phyloP scores from a whole-genome alignment of 192 early-diverging fungal species.

The Podila horticola region DNA sequence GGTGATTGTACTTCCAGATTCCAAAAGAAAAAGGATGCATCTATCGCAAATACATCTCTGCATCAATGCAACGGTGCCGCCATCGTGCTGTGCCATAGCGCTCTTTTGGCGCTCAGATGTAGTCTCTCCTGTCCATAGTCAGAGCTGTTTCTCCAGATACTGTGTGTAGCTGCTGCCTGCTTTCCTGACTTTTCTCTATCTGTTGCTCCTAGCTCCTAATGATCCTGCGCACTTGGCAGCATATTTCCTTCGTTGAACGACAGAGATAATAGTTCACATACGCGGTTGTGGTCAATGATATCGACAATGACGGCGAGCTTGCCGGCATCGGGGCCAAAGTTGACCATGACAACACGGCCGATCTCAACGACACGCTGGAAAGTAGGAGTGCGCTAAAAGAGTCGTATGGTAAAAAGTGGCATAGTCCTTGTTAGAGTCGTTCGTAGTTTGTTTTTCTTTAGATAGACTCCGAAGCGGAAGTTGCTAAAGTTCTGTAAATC shows the following conservation, averaged over 20 bases:
- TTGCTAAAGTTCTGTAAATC: not conserved
- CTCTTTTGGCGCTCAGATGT: too few relatives aligned
- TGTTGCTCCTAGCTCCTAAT: not conserved
- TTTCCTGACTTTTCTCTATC: too few relatives aligned
- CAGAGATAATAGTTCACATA: conserved; percentile 47
- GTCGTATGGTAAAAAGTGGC: not conserved
- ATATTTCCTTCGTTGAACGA: not conserved
- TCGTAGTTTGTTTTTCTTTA: not conserved
- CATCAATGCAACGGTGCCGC: too few relatives aligned
- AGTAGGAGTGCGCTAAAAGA: conserved; percentile 56
- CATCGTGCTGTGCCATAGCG: too few relatives aligned
- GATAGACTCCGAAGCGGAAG: not conserved
- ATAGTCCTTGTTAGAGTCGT: conserved; percentile 1
- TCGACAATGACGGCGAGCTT: conserved; percentile 99
- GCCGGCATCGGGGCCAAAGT: conserved; percentile 92
- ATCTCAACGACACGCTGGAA: conserved; percentile 97
- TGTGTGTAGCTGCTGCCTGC: too few relatives aligned
- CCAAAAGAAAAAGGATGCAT: too few relatives aligned
- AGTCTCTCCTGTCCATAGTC: too few relatives aligned
- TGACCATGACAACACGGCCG: conserved; percentile 97
- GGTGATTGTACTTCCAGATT: too few relatives aligned
- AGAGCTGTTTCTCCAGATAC: too few relatives aligned
- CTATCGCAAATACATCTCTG: too few relatives aligned
- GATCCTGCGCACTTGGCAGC: not conserved
- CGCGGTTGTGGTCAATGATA: conserved; percentile 99